Base-by-base conservation (phyloP, 805 yeast genomes). In the Lipomyces spencermartinsiae region DNA sequence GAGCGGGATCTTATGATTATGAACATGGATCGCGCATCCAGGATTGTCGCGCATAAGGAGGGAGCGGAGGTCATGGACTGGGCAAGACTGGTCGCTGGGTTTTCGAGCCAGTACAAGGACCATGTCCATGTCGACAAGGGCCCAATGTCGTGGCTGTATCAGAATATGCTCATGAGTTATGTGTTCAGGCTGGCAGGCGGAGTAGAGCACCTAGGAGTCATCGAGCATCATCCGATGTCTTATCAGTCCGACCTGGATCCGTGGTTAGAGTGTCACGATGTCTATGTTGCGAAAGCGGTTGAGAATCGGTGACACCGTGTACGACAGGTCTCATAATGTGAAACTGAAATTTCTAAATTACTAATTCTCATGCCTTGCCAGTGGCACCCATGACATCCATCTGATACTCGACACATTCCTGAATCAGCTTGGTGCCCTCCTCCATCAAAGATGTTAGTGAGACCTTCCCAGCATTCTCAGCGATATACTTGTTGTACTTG, bases 141-240 rank as follows among this genome's bases (percentile, higher is more conserved):
- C 7, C 49, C 69, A 0, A 16, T 66, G 57, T 43, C 64, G 4
- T 63, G 66, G 67, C 25, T 66, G 19, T 63, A 59, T 51, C 16
- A 34, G 16, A 65, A 68, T 22, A 68, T 68, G 69, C 16, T 65
- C 22, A 14, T 68, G 31, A 61, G 66, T 6, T 68, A 68, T 33
- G 34, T 68, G 19, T 68, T 68, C 54, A 43, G 71, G 12, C 63
- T 63, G 9, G 60, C 66, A 14, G 71, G 71, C 5, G 71, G 71
- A n/a, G 35, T 63, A 25, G 70, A 67, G 61, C 25, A 53, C 16
- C 35, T 51, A 37, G 70, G 70, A 10, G 5, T 16, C 2, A 25
- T 67, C 34, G 22, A 37, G 25, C 60, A 61, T 8, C 60, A 62
- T 61, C 70, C 67, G 7, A 37, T 35, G 12, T 19, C 31, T 33